phyloP scores from a whole-genome alignment of 1,284 basidiomycete species.

The Pterulicium gracile region DNA sequence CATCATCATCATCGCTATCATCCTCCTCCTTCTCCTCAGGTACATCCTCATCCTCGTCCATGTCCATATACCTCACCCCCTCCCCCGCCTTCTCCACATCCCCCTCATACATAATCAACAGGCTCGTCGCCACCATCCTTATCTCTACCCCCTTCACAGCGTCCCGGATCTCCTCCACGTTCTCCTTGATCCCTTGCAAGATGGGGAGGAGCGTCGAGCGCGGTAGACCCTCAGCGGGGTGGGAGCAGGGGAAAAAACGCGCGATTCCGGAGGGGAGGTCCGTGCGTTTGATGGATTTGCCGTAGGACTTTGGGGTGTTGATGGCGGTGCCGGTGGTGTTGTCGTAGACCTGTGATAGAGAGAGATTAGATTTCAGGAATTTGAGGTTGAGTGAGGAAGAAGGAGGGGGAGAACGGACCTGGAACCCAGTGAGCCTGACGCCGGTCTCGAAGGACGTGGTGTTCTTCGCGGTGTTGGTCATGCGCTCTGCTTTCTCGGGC shows the following conservation, averaged over 20 bases:
- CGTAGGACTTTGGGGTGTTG: conserved; percentile 69
- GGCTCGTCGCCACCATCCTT: conserved; percentile 73
- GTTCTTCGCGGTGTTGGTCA: conserved; percentile 59
- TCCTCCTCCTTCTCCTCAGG: conserved; percentile 23
- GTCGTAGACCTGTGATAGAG: conserved; percentile 57
- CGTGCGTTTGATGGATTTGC: conserved; percentile 59
- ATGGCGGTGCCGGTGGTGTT: conserved; percentile 41
- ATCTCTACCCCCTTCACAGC: conserved; percentile 52
- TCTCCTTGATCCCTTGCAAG: conserved; percentile 42
- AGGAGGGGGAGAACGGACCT: conserved; percentile 40
- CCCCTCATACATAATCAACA: conserved; percentile 83
- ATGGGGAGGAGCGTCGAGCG: conserved; percentile 45
- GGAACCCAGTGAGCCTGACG: conserved; percentile 80
- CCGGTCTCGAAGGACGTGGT: conserved; percentile 75
- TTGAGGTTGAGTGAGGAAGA: background rate
- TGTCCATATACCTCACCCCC: conserved; percentile 18
- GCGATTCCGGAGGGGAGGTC: conserved; percentile 68
- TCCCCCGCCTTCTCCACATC: conserved; percentile 34
- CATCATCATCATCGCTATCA: conserved; percentile 26
- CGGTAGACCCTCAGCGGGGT: conserved; percentile 37
- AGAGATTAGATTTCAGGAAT: conserved; percentile 3
- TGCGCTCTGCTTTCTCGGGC: conserved; percentile 70
- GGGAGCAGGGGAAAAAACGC: conserved; percentile 58
- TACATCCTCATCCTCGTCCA: conserved; percentile 18
- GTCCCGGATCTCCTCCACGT: conserved; percentile 46